Conservation (phyloP, 441 rosid genomes). For the Raphanus hybrid region DNA sequence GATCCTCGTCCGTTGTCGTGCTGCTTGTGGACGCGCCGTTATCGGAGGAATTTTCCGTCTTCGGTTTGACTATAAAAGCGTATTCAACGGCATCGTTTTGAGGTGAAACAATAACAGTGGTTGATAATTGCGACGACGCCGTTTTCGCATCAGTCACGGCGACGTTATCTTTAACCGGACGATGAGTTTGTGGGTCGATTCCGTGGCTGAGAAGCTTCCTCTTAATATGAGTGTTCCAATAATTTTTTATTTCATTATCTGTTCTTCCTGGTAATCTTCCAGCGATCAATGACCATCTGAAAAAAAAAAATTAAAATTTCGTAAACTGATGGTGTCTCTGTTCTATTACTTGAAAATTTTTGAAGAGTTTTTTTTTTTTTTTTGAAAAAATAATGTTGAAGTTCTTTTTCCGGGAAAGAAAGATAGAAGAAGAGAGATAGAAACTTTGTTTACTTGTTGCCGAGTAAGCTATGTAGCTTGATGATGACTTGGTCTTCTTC, state of each 20-base stretch:
- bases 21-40: slow-evolving; percentile 49
- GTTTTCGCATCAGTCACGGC: slow-evolving; percentile 20
- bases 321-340: neutral
- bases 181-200: slow-evolving; percentile 83
- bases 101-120: neutral
- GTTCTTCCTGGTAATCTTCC: slow-evolving; percentile 77
- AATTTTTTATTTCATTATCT: slow-evolving; percentile 72
- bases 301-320: neutral
- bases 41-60: slow-evolving; percentile 36
- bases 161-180: slow-evolving; percentile 28
- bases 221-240: slow-evolving; percentile 82
- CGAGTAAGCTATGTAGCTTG: slow-evolving; percentile 82
- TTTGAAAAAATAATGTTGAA: neutral
- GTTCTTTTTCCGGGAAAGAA: neutral
- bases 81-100: slow-evolving; percentile 32
- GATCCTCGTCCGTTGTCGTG: slow-evolving; percentile 61
- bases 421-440: too few species aligned
- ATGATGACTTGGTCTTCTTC: slow-evolving; percentile 86
- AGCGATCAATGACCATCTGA: slow-evolving; percentile 78
- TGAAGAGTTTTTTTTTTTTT: neutral
- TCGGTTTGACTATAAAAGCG: slow-evolving; percentile 35
- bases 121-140: slow-evolving; percentile 14
- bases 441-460: slow-evolving; percentile 65
- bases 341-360: slow-evolving; percentile 3
- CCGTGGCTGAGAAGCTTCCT: slow-evolving; percentile 70